Conservation (phyloP, 2,329 filamentous ascomycete species). For the Capronia coronata region DNA sequence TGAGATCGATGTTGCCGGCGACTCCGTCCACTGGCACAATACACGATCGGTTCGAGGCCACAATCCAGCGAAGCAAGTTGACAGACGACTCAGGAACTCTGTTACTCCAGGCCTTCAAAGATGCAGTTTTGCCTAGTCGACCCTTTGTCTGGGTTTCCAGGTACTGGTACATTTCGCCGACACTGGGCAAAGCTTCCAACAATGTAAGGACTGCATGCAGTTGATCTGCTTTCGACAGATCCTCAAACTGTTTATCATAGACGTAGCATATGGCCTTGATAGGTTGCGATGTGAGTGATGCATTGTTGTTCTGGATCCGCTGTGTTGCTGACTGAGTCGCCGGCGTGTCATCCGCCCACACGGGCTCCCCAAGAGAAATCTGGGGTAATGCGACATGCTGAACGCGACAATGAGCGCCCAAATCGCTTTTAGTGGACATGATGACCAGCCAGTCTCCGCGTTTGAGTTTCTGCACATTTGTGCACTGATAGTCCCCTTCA, state of each 20-base stretch:
- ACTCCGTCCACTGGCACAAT: constrained; percentile 65
- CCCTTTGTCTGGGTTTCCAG: constrained; percentile 33
- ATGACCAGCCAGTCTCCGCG: constrained; percentile 23
- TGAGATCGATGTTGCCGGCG: constrained; percentile 16
- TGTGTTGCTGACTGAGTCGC: not conserved
- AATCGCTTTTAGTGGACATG: not conserved
- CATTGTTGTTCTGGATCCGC: not conserved
- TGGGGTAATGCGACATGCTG: constrained; percentile 9
- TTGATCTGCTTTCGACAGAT: constrained; percentile 31
- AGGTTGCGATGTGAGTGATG: not conserved
- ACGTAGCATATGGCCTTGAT: constrained; percentile 25
- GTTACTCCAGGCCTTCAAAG: constrained; percentile 50
- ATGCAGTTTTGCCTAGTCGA: constrained; percentile 34
- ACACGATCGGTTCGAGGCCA: constrained; percentile 81
- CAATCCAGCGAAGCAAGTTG: constrained; percentile 73
- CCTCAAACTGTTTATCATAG: constrained; percentile 40
- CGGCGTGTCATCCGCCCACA: not conserved
- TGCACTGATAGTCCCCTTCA: not conserved
- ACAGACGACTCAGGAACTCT: constrained; percentile 60
- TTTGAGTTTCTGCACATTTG: constrained; percentile 2
- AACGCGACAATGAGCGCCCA: constrained; percentile 14
- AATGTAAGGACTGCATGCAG: constrained; percentile 32
- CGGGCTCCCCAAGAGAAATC: constrained; percentile 10
- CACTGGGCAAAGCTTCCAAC: constrained; percentile 37
- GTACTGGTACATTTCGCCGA: constrained; percentile 41